Evolutionary conservation across 768 basidiomycete genomes (phyloP).

Genomic region (Dendrothele bispora): DNA sequence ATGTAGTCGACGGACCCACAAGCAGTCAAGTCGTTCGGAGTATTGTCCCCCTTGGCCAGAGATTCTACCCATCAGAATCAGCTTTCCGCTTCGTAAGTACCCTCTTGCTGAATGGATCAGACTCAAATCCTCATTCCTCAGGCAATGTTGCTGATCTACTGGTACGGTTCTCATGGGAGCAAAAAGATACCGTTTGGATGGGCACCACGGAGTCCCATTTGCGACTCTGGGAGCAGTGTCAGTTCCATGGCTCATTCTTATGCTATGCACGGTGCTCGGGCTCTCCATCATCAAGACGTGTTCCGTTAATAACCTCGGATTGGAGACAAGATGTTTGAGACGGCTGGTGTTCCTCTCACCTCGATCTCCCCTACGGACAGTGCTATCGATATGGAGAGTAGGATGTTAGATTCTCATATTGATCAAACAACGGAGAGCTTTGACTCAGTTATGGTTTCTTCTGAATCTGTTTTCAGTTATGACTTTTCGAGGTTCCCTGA

Average conservation of each 20-base stretch:
- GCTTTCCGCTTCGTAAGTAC: slow-evolving; percentile 83
- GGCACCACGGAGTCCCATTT: too few relatives aligned
- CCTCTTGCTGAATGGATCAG: background rate
- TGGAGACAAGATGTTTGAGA: slow-evolving; percentile 57
- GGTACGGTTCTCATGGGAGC: slow-evolving; percentile 67
- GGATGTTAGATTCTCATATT: too few relatives aligned
- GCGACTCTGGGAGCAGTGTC: slow-evolving; percentile 43
- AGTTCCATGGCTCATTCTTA: slow-evolving; percentile 61
- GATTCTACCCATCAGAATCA: slow-evolving; percentile 89
- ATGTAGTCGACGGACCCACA: slow-evolving; percentile 53
- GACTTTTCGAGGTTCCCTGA: slow-evolving; percentile 36
- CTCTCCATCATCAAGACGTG: slow-evolving; percentile 51
- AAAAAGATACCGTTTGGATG: slow-evolving; percentile 74
- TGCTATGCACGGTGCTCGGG: slow-evolving; percentile 57
- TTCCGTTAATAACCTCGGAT: slow-evolving; percentile 63
- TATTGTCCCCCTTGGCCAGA: slow-evolving; percentile 72
- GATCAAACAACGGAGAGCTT: slow-evolving; percentile 21
- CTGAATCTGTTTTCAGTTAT: slow-evolving; percentile 63
- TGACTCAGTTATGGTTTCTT: slow-evolving; percentile 51
- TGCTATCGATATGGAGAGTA: too few relatives aligned
- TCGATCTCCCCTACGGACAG: slow-evolving; percentile 64
- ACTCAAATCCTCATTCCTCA: slow-evolving; percentile 28
- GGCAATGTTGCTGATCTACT: slow-evolving; percentile 77
- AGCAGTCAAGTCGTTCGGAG: slow-evolving; percentile 60
- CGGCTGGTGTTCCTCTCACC: slow-evolving; percentile 53